Evolutionary conservation across 192 early-diverging fungal species (phyloP).

Genomic region (Cetraspora pellucida): DNA sequence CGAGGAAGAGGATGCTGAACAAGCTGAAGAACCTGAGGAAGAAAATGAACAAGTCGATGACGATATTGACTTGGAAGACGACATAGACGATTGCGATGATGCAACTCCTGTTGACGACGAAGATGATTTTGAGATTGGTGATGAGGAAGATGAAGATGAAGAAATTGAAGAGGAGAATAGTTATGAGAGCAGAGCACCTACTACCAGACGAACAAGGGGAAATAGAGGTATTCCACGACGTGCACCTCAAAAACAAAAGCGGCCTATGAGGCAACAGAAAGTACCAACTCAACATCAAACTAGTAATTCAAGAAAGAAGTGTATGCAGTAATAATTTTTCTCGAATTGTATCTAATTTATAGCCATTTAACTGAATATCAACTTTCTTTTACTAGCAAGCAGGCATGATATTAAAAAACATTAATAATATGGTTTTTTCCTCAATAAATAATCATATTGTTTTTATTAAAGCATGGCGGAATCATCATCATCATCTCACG

Average conservation of each 20-base stretch:
- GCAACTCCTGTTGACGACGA: conserved; percentile 33
- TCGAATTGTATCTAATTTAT: too few relatives aligned
- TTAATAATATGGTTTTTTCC: not conserved
- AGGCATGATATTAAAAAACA: not conserved
- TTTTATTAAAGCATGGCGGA: conserved; percentile 41
- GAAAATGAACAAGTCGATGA: conserved; percentile 37
- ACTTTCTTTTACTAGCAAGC: not conserved
- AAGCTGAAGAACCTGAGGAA: conserved; percentile 35
- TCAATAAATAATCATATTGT: not conserved
- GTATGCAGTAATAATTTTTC: too few relatives aligned
- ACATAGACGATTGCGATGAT: conserved; percentile 32
- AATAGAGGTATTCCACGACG: not conserved
- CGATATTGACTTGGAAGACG: conserved; percentile 30
- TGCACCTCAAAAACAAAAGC: not conserved
- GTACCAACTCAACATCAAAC: not conserved
- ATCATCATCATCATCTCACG: conserved; percentile 37
- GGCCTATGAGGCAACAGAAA: not conserved
- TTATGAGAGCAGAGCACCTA: conserved; percentile 4
- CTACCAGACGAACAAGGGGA: conserved; percentile 36
- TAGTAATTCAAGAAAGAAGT: not conserved
- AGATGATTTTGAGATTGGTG: conserved; percentile 30
- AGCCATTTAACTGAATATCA: too few relatives aligned
- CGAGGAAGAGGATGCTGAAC: conserved; percentile 24
- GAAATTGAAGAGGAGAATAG: conserved; percentile 37
- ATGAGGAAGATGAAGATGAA: conserved; percentile 34